phyloP scores from a whole-genome alignment of 2,329 filamentous ascomycete species.

The Hypoxylon sp. region DNA sequence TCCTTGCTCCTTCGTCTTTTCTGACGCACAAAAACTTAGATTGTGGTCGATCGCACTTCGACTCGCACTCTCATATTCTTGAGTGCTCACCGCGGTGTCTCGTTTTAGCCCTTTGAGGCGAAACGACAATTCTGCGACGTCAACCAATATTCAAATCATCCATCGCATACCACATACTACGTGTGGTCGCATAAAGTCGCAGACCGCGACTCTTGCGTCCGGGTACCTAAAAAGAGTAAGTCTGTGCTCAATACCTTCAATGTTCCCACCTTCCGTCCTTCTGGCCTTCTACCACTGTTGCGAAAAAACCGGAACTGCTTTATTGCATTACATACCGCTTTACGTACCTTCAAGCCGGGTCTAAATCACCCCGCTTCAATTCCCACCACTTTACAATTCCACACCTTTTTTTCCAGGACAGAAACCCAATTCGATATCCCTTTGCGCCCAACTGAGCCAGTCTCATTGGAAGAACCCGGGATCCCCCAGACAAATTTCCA shows the following conservation, averaged over 20 bases:
- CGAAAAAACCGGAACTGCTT: slow-evolving; percentile 28
- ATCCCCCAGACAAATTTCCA: slow-evolving; percentile 42
- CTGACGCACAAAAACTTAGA: slow-evolving; percentile 44
- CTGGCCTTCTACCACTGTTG: not conserved
- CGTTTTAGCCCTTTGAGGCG: slow-evolving; percentile 45
- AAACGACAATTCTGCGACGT: slow-evolving; percentile 28
- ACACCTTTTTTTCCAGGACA: slow-evolving; percentile 42
- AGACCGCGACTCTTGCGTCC: slow-evolving; percentile 2
- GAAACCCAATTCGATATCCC: slow-evolving; percentile 52
- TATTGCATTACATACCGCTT: slow-evolving; percentile 5
- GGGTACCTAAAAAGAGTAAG: slow-evolving; percentile 18
- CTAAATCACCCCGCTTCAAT: slow-evolving; percentile 42
- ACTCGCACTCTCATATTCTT: slow-evolving; percentile 31
- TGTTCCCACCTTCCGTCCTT: not conserved
- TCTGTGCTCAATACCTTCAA: slow-evolving; percentile 17
- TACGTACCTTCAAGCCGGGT: slow-evolving; percentile 20
- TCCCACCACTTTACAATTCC: slow-evolving; percentile 43
- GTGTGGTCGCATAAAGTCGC: slow-evolving; percentile 2
- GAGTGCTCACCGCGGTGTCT: slow-evolving; percentile 39
- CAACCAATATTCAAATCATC: not conserved
- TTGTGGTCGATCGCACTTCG: slow-evolving; percentile 46
- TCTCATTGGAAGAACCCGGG: slow-evolving; percentile 47
- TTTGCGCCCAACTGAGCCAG: slow-evolving; percentile 52
- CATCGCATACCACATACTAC: not conserved
- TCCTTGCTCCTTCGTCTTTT: slow-evolving; percentile 44